Evolutionary conservation across 371 early-diverging fungal genomes (phyloP).

Genomic region (Mucor sp.): DNA sequence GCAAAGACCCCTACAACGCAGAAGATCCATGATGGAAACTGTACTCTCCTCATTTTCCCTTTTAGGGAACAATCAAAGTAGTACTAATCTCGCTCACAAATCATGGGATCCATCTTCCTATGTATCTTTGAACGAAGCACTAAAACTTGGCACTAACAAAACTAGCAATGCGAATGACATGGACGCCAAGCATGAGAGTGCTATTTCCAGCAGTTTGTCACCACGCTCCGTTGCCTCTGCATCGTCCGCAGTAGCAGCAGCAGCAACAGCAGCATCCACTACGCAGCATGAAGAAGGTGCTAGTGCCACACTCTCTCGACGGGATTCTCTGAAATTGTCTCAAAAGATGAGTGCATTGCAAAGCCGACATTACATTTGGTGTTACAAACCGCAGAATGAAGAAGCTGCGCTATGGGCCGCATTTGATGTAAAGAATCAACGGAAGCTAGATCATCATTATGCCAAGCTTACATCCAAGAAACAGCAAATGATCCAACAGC

Average conservation of each 20-base stretch:
- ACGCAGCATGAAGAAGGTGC: neutral
- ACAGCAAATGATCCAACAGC: neutral
- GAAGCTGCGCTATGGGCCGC: constrained; percentile 11
- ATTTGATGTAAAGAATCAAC: constrained; percentile 17
- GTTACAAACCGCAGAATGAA: constrained; percentile 6
- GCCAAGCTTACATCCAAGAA: neutral
- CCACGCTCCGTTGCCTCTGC: neutral
- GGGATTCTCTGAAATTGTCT: neutral
- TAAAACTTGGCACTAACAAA: neutral
- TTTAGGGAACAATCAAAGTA: neutral
- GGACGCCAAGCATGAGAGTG: neutral
- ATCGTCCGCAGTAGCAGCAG: neutral
- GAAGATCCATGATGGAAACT: constrained; percentile 13
- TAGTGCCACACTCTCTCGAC: neutral
- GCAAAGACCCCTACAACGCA: constrained; percentile 4
- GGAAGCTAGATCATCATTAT: constrained; percentile 10
- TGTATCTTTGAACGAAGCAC: neutral
- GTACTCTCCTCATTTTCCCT: constrained; percentile 14
- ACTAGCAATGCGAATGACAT: neutral
- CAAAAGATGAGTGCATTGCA: constrained; percentile 8
- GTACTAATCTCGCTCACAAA: neutral
- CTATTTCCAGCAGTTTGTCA: neutral
- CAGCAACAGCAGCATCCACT: neutral
- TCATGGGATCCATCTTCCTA: neutral
- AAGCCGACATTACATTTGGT: constrained; percentile 15